Conservation (phyloP, 176 grass and related monocot species). For the Oryza nivara region DNA sequence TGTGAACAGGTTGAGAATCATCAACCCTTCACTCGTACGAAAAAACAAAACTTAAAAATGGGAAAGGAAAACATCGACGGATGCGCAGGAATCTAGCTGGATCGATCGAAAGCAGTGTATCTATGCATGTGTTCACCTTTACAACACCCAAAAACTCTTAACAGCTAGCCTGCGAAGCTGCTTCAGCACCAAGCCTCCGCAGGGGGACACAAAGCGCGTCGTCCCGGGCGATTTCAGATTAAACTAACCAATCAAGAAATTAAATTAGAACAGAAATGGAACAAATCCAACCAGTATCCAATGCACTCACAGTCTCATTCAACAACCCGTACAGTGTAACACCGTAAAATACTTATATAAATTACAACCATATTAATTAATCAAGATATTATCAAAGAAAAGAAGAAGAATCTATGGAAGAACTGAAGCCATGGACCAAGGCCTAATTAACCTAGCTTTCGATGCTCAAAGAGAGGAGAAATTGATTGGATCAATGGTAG, state of each 20-base stretch:
- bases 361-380: constrained; percentile 19
- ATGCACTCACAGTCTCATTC: constrained; percentile 32
- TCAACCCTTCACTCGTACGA: background rate
- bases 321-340: constrained; percentile 26
- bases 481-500: constrained; percentile 32
- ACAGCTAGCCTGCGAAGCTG: constrained; percentile 28
- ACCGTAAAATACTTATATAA: background rate
- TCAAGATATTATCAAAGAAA: background rate
- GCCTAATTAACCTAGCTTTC: background rate
- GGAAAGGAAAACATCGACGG: background rate
- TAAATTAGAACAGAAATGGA: constrained; percentile 19
- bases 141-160: constrained; percentile 37
- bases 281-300: constrained; percentile 53
- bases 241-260: constrained; percentile 36
- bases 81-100: constrained; percentile 40
- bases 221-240: constrained; percentile 42
- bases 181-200: constrained; percentile 41
- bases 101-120: constrained; percentile 20
- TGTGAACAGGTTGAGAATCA: constrained; percentile 13
- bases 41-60: background rate
- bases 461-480: background rate
- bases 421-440: background rate
- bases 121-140: constrained; percentile 31
- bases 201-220: constrained; percentile 57
- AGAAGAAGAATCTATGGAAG: constrained; percentile 1